These are phyloP conservation scores for Neonectria ditissima DNA, from an alignment of 2,329 filamentous ascomycete genomes.

Conservation along the genomic window DNA sequence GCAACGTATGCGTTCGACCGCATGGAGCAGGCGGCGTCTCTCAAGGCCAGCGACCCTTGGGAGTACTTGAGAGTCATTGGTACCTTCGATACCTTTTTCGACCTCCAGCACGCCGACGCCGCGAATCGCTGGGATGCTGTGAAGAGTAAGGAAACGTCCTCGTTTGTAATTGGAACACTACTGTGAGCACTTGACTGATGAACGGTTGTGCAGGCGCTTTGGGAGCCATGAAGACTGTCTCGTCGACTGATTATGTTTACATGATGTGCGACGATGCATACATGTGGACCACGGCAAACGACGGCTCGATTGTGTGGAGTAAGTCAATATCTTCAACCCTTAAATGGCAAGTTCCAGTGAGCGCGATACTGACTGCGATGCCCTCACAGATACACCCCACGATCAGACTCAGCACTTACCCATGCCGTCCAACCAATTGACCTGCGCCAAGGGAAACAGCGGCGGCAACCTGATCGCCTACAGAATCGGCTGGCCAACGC, in stretches of 20 bases:
- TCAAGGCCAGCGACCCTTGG: conserved; percentile 1
- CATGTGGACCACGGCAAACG: background rate
- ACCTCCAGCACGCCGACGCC: background rate
- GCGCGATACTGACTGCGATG: background rate
- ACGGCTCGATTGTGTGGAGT: conserved; percentile 2
- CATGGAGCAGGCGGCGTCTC: background rate
- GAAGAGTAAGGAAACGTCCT: background rate
- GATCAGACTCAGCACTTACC: conserved; percentile 1
- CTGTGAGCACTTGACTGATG: background rate
- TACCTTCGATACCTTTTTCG: conserved; percentile 13
- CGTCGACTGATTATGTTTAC: background rate
- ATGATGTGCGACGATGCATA: conserved; percentile 16
- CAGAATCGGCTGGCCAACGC: background rate
- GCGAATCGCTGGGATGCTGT: background rate
- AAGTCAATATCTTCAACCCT: background rate
- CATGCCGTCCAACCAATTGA: background rate
- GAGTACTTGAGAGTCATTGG: background rate
- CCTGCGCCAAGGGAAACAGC: conserved; percentile 7
- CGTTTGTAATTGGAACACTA: background rate
- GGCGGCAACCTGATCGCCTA: conserved; percentile 1
- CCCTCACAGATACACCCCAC: conserved; percentile 1
- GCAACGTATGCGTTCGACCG: background rate
- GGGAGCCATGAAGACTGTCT: conserved; percentile 1
- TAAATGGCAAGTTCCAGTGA: background rate
- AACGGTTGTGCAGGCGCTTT: background rate